Conservation (phyloP, 371 early-diverging fungal genomes). For the Dichotomocladium elegans region DNA sequence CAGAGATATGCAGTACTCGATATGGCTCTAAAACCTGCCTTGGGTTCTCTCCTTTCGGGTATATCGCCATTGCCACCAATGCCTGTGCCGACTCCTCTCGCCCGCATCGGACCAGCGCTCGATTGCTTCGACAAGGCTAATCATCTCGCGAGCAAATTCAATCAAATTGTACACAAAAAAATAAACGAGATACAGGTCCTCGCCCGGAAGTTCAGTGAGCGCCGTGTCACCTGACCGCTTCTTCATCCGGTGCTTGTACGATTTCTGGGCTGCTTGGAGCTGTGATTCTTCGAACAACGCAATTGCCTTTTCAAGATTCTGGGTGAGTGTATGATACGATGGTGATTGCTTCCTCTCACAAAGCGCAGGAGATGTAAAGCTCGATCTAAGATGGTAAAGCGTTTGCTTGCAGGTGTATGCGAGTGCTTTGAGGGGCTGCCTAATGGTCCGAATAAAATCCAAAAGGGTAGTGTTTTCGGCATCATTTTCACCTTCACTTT, state of each 20-base stretch:
- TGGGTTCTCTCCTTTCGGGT: no score
- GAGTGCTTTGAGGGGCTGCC: slow-evolving; percentile 59
- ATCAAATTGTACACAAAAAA: slow-evolving; percentile 75
- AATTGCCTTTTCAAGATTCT: slow-evolving; percentile 39
- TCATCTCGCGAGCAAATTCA: slow-evolving; percentile 68
- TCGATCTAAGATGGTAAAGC: slow-evolving; percentile 42
- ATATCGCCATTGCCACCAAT: slow-evolving; percentile 9
- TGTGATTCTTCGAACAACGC: slow-evolving; percentile 39
- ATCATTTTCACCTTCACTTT: neutral
- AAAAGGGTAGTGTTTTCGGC: slow-evolving; percentile 24
- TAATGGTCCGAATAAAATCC: slow-evolving; percentile 54
- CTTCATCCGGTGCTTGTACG: slow-evolving; percentile 14
- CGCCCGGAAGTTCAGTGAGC: slow-evolving; percentile 30
- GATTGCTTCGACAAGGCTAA: slow-evolving; percentile 50
- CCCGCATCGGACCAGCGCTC: slow-evolving; percentile 22
- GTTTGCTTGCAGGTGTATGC: slow-evolving; percentile 65
- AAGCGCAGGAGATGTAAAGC: slow-evolving; percentile 16
- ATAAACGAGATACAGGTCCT: slow-evolving; percentile 70
- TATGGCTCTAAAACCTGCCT: no score
- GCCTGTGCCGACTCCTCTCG: neutral
- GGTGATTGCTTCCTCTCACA: slow-evolving; percentile 11
- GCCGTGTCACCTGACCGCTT: neutral
- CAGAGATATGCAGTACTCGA: no score
- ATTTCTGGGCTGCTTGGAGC: slow-evolving; percentile 28
- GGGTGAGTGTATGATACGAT: slow-evolving; percentile 17